A percentile compares a stretch with the other conserved stretches of the same genome.
Conservation (phyloP, 352 stramenopile genomes). For the Phytopythium boreale region DNA sequence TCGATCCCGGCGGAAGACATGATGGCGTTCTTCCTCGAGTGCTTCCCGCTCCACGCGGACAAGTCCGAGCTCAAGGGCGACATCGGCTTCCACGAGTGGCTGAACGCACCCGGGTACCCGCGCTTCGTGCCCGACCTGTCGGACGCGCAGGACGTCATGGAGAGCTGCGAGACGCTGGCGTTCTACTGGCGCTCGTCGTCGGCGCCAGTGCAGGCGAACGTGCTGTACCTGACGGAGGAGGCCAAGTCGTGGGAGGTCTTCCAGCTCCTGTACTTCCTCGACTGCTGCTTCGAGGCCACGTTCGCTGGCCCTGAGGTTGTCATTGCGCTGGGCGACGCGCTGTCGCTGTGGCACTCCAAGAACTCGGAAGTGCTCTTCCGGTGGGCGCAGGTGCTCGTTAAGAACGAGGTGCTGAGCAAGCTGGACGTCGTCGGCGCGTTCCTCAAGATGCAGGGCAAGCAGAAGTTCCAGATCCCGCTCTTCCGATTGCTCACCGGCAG, state of each 20-base stretch:
- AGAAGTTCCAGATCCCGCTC: constrained; percentile 78
- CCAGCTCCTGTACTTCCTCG: constrained; percentile 65
- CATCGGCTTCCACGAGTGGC: constrained; percentile 66
- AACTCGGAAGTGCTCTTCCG: constrained; percentile 72
- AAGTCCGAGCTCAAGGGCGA: constrained; percentile 46
- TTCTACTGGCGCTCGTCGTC: constrained; percentile 59
- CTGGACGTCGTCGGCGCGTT: constrained; percentile 49
- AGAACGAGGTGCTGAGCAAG: constrained; percentile 46
- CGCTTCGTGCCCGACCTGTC: constrained; percentile 54
- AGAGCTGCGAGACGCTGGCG: constrained; percentile 58
- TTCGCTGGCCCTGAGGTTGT: constrained; percentile 45
- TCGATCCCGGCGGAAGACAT: constrained; percentile 73
- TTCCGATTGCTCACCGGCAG: constrained; percentile 59
- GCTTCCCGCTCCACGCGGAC: constrained; percentile 60
- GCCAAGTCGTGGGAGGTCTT: constrained; percentile 58
- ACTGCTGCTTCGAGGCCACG: constrained; percentile 48
- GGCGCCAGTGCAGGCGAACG: constrained; percentile 51
- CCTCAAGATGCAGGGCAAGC: constrained; percentile 68
- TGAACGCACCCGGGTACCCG: constrained; percentile 63
- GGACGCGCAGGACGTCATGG: constrained; percentile 68
- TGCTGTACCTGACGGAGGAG: constrained; percentile 58
- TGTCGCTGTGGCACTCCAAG: constrained; percentile 48
- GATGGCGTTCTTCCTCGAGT: constrained; percentile 66
- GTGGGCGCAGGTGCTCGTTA: constrained; percentile 64
- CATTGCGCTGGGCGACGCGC: constrained; percentile 43